Evolutionary conservation across 352 stramenopile genomes (phyloP), one percentile per base, ranked within the genome.

Genomic region (Phytophthora sojae): DNA sequence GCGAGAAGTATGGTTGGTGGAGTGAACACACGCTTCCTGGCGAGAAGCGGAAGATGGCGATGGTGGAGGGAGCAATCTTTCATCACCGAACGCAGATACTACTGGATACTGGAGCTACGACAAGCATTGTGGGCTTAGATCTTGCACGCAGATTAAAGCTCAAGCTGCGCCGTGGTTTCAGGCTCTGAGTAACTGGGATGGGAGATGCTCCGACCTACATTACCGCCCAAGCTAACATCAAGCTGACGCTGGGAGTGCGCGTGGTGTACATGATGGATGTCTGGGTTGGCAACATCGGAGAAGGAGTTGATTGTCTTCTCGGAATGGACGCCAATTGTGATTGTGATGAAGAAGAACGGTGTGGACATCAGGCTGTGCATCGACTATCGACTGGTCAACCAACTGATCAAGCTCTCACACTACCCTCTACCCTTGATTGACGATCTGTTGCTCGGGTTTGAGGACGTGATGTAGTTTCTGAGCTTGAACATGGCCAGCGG

Each of bases 261-360:
- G 26, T 75, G 2, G 67, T 68, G 0, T 79, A 82, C 51, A 32
- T 63, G 4, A 63, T 50, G 11, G 44, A 64, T 45, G n/a, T 79
- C 1, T 79, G 67, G 75, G 47, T 65, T 5, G 65, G 57, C 0
- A 80, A 80, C 37, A 51, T 82, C 1, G 68, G 64, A 0, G 52
- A 68, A 9, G 68, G 59, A 2, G 39, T 78, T 12, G 64, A 80
- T 2, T 77, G 64, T n/a, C 50, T 80, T 1, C 61, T 82, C 0
- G 64, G 71, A 2, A 71, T 76, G 64, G 58, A 80, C 39, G 37
- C 37, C 37, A 15, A 45, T 45, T 45, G 11, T 45, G 9, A 45
- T 45, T 3, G 37, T 45, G 37, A 45, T 45, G 37, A 45, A 45
- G 37, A 45, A 45, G 37, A 45, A 45, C 11, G 37, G 37, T n/a